Conservation (phyloP, 148 eudicot genomes). For the Dysphania ambrosioides region DNA sequence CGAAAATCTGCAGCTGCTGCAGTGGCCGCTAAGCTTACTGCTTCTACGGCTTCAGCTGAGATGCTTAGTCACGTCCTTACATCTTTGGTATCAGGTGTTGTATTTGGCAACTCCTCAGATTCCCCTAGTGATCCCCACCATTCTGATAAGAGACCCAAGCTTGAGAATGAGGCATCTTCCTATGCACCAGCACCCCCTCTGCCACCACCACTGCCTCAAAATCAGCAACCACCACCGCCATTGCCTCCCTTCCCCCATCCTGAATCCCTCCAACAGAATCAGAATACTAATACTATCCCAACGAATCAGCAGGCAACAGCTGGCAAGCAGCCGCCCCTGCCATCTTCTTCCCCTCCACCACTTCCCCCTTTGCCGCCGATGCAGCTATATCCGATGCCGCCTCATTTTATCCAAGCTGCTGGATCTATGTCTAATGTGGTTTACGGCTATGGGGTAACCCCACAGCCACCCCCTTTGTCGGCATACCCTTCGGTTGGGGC, state of each 20-base stretch:
- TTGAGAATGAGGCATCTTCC: slow-evolving; percentile 40
- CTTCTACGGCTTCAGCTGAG: slow-evolving; percentile 81
- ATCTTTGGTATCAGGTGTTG: slow-evolving; percentile 74
- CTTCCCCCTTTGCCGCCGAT: slow-evolving; percentile 60
- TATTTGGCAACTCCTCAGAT: slow-evolving; percentile 41
- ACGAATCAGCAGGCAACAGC: slow-evolving; percentile 34
- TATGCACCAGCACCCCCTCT: slow-evolving; percentile 17
- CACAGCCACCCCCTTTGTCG: slow-evolving; percentile 39
- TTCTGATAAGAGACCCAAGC: slow-evolving; percentile 57
- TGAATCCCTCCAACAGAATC: slow-evolving; percentile 29
- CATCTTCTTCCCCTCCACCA: slow-evolving; percentile 70
- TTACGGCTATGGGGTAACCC: slow-evolving; percentile 45
- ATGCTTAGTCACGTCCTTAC: slow-evolving; percentile 81
- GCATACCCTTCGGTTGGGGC: slow-evolving; percentile 43
- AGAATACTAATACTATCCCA: slow-evolving; percentile 12
- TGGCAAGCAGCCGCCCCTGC: slow-evolving; percentile 51
- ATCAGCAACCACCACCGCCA: slow-evolving; percentile 41
- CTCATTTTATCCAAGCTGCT: slow-evolving; percentile 52
- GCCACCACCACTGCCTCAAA: slow-evolving; percentile 30
- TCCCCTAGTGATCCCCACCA: slow-evolving; percentile 34
- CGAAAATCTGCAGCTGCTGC: slow-evolving; percentile 77
- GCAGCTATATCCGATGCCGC: slow-evolving; percentile 50
- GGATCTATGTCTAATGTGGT: slow-evolving; percentile 42
- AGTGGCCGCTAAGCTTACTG: slow-evolving; percentile 83
- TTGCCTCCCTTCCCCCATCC: slow-evolving; percentile 42